Evolutionary conservation across 768 basidiomycete species (phyloP).

Genomic region (Boletus rubroflammeus): DNA sequence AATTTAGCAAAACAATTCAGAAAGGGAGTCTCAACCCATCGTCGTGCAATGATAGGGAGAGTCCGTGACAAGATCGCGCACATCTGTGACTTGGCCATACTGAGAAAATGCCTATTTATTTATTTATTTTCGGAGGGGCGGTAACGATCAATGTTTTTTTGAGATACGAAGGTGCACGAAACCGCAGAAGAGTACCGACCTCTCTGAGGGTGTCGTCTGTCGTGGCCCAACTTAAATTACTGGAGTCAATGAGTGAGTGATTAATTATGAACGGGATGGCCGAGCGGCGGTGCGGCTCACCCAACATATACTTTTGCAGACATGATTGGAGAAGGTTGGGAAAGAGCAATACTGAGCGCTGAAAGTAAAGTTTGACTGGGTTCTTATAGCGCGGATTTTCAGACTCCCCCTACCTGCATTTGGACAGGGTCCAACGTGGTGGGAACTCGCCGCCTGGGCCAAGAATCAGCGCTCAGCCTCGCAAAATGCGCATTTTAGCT

Average conservation of each 20-base stretch:
- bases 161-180: neutral
- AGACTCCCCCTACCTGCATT: conserved; percentile 34
- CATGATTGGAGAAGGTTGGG: conserved; percentile 22
- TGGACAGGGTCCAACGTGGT: conserved; percentile 18
- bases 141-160: conserved; percentile 5
- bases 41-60: conserved; percentile 30
- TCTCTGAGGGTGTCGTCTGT: conserved; percentile 25
- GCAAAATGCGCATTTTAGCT: neutral
- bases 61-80: conserved; percentile 37
- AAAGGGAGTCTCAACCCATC: conserved; percentile 30
- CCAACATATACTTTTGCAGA: conserved; percentile 33
- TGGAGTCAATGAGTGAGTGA: conserved; percentile 6
- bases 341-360: conserved; percentile 11
- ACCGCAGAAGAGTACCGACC: conserved; percentile 18
- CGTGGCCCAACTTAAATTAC: conserved; percentile 35
- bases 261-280: neutral
- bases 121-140: neutral
- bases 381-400: conserved; percentile 33
- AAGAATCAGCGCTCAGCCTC: too few relatives aligned
- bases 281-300: conserved; percentile 16
- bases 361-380: conserved; percentile 17
- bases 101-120: conserved; percentile 38
- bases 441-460: neutral
- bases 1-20: conserved; percentile 25
- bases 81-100: conserved; percentile 47